Percentiles rank a stretch among this genome's conserved stretches.
phyloP scores from a whole-genome alignment of 2,329 filamentous ascomycete genomes.

The Sporothrix curviconia region DNA sequence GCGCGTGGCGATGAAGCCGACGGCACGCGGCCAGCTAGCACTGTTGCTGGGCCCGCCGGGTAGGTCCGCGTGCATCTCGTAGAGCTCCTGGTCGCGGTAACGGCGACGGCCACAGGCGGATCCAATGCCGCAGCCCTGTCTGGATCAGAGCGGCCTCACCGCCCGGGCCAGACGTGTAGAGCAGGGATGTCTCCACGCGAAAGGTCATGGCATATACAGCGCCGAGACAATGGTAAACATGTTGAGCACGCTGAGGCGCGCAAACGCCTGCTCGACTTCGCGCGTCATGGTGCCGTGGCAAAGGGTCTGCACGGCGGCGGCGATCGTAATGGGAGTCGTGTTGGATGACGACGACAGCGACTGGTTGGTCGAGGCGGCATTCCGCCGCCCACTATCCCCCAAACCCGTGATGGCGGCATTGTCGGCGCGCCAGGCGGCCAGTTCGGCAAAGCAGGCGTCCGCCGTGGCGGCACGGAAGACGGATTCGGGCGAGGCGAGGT shows the following conservation, averaged over 20 bases:
- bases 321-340: neutral
- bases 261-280: slow-evolving; percentile 2
- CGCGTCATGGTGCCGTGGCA: slow-evolving; percentile 1
- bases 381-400: neutral
- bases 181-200: slow-evolving; percentile 1
- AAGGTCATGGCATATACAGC: slow-evolving; percentile 8
- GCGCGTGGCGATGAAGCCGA: slow-evolving; percentile 2
- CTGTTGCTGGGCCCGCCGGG: neutral
- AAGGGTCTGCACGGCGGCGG: neutral
- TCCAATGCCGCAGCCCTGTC: neutral
- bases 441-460: slow-evolving; percentile 3
- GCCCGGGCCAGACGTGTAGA: neutral
- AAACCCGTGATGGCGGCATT: neutral
- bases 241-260: neutral
- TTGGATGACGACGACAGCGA: too few species aligned
- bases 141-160: slow-evolving; percentile 5
- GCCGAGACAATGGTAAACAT: slow-evolving; percentile 9
- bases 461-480: neutral
- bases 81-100: slow-evolving; percentile 7
- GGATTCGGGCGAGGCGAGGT: neutral
- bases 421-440: neutral
- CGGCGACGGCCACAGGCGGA: slow-evolving; percentile 1
- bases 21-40: neutral
- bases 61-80: neutral
- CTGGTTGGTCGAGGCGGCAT: too few species aligned